Percentiles rank a stretch among this genome's conserved stretches.
These are phyloP conservation scores for Fusarium chaquense DNA, from an alignment of 2,329 filamentous ascomycete species.

Conservation along the genomic window DNA sequence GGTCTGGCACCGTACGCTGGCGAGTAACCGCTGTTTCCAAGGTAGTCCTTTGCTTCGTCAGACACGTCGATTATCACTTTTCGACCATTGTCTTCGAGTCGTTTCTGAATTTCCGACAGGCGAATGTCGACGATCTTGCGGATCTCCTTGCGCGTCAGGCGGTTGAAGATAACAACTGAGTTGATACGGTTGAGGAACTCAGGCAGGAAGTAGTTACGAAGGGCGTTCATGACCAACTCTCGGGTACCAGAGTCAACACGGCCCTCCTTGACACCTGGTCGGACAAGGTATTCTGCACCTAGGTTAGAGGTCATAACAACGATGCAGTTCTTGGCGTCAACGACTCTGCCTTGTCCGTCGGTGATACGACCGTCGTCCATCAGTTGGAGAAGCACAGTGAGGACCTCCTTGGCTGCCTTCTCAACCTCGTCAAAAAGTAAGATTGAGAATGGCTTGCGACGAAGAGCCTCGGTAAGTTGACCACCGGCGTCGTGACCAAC, in stretches of 20 bases:
- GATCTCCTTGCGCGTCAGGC: conserved; percentile 89
- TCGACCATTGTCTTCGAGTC: conserved; percentile 84
- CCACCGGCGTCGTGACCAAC: conserved; percentile 96
- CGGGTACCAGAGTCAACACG: conserved; percentile 86
- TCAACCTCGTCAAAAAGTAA: conserved; percentile 98
- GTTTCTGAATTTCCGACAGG: conserved; percentile 88
- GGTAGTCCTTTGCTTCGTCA: conserved; percentile 89
- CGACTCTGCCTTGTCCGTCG: conserved; percentile 93
- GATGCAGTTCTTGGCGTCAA: conserved; percentile 98
- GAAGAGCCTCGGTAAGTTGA: conserved; percentile 93
- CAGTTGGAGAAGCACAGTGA: conserved; percentile 97
- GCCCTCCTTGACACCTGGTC: conserved; percentile 81
- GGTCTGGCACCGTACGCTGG: conserved; percentile 95
- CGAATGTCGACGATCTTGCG: conserved; percentile 95
- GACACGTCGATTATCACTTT: conserved; percentile 88
- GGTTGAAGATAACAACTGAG: conserved; percentile 98
- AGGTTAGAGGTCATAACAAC: conserved; percentile 99
- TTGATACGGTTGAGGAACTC: conserved; percentile 99
- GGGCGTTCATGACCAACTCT: conserved; percentile 89
- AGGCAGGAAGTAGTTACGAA: conserved; percentile 96
- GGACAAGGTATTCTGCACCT: conserved; percentile 91
- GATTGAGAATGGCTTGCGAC: conserved; percentile 96
- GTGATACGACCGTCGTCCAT: conserved; percentile 99
- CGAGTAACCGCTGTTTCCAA: conserved; percentile 91
- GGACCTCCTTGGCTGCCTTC: conserved; percentile 96